Evolutionary conservation across 805 yeast genomes (phyloP), one percentile per base, ranked within the genome.

Genomic region (Brettanomyces sp.): DNA sequence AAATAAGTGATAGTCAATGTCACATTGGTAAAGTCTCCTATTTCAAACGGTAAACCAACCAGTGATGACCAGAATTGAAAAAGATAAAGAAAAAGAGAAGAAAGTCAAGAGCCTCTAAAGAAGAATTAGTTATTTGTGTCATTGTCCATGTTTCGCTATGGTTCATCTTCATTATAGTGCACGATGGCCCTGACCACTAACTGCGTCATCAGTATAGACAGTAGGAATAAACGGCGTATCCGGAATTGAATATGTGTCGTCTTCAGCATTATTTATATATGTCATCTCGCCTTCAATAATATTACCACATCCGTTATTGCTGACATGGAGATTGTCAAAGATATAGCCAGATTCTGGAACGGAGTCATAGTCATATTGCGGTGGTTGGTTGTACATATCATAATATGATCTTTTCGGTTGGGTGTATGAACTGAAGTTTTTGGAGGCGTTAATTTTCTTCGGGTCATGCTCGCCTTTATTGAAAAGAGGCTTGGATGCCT

Each of bases 251-350:
- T 45, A 47, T 9, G 47, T 43, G 23, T 55, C 55, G 12, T 51
- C 47, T 12, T 54, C 51, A 24, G 57, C 52, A 45, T 56, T 58
- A 46, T 60, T 55, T 41, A 60, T 59, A 45, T 48, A 54, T 6
- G 60, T 58, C 63, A 56, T 59, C 8, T 58, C 55, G 32, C 55
- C 51, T 12, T 54, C 54, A 35, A 58, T 58, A 24, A 59, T 50
- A 23, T 49, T 41, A 37, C 65, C 65, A 12, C 62, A 63, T 3
- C 66, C 64, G 44, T 58, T 62, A 50, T 56, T 61, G 49, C 52
- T 58, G 25, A 62, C 65, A 25, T 45, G 36, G 4, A 52, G 49
- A 7, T 44, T 34, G 24, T 35, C 24, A n/a, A n/a, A n/a, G 9
- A 28, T 6, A 11, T 46, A 34, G 36, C 22, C 9, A 7, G 42